Conservation (phyloP, 345 rosid species). For the Citrus mangshanensis region DNA sequence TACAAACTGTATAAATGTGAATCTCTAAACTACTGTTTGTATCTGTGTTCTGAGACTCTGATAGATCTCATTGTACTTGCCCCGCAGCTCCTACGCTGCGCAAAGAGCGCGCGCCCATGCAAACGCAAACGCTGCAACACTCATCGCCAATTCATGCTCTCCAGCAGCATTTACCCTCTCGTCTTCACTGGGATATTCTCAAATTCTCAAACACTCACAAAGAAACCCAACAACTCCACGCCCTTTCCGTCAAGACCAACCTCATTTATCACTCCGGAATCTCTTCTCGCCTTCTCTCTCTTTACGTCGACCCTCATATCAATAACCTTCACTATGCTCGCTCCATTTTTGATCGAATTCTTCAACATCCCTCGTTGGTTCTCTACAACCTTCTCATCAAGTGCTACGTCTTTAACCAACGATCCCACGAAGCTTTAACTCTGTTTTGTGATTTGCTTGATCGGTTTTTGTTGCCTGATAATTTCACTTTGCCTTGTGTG, state of each 20-base stretch:
- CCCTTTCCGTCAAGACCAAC: conserved; percentile 39
- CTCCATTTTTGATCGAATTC: conserved; percentile 38
- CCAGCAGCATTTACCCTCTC: conserved; percentile 18
- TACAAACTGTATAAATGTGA: too few species aligned
- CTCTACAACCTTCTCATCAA: conserved; percentile 48
- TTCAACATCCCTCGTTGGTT: conserved; percentile 21
- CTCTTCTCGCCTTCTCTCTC: conserved; percentile 45
- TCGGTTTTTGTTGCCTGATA: conserved; percentile 33
- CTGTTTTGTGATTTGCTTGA: conserved; percentile 31
- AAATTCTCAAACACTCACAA: conserved; percentile 23
- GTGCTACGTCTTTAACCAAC: conserved; percentile 41
- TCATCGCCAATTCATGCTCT: neutral
- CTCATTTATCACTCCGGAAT: conserved; percentile 30
- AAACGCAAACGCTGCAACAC: too few species aligned
- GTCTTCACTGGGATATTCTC: conserved; percentile 29
- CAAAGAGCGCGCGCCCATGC: too few species aligned
- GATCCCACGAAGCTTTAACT: conserved; percentile 39
- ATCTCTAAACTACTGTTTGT: too few species aligned
- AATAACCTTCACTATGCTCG: conserved; percentile 41
- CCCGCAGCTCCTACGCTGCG: too few species aligned
- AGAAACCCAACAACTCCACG: conserved; percentile 48
- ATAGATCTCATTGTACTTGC: too few species aligned
- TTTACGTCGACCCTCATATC: conserved; percentile 32
- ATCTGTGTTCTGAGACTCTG: too few species aligned
- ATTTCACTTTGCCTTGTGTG: conserved; percentile 49